Evolutionary conservation across 352 stramenopile species (phyloP).

Genomic region (Poterioochromonas sp.): DNA sequence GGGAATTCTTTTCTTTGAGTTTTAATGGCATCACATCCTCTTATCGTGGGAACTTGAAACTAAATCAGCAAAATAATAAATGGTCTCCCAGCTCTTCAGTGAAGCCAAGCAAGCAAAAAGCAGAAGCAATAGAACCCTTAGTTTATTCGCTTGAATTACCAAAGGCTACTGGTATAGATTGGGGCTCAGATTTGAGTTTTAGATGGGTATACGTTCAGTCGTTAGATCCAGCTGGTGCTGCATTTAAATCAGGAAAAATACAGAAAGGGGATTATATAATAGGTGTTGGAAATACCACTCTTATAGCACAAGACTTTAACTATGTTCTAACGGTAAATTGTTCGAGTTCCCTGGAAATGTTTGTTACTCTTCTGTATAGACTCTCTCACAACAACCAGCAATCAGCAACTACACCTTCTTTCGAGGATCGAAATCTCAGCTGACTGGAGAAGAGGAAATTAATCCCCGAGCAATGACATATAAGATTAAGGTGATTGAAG

Average conservation of each 20-base stretch:
- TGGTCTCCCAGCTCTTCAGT: too few relatives aligned
- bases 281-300: neutral
- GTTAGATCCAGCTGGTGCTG: constrained; percentile 53
- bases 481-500: neutral
- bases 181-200: constrained; percentile 64
- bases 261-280: neutral
- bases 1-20: too few relatives aligned
- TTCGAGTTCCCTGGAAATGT: neutral
- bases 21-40: too few relatives aligned
- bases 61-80: too few relatives aligned
- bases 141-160: neutral
- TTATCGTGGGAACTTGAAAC: too few relatives aligned
- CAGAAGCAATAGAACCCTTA: neutral
- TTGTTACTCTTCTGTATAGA: neutral
- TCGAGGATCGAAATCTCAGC: neutral
- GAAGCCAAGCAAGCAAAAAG: too few relatives aligned
- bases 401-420: constrained; percentile 31
- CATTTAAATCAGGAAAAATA: constrained; percentile 25
- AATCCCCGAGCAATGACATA: neutral
- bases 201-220: constrained; percentile 61
- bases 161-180: constrained; percentile 55
- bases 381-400: neutral
- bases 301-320: constrained; percentile 1
- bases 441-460: neutral
- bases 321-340: constrained; percentile 11